Evolutionary conservation across 2,329 filamentous ascomycete genomes (phyloP).

Genomic region (Aspergillus sp.): DNA sequence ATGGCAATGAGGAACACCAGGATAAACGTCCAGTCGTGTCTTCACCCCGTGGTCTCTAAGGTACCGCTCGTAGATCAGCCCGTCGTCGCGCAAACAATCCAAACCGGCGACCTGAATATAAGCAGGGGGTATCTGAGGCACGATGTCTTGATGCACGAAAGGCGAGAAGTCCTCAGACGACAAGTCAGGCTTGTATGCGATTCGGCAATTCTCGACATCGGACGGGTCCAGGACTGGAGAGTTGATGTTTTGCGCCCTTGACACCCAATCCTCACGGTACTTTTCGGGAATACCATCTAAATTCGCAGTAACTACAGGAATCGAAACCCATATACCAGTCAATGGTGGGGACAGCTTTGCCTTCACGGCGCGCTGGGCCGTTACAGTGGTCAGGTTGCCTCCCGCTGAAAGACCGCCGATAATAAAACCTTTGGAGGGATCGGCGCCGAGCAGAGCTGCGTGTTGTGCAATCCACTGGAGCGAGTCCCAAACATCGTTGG

Average conservation of each 20-base stretch:
- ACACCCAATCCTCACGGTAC: constrained; percentile 3
- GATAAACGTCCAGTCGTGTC: constrained; percentile 8
- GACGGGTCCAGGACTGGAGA: background rate
- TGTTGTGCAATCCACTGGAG: constrained; percentile 10
- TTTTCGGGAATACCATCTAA: background rate
- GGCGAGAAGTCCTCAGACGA: constrained; percentile 4
- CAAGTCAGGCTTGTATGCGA: background rate
- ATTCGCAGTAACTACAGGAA: background rate
- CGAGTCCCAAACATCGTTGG: constrained; percentile 11
- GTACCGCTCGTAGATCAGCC: constrained; percentile 8
- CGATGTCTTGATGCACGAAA: constrained; percentile 2
- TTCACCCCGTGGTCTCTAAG: constrained; percentile 5
- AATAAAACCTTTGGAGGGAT: constrained; percentile 6
- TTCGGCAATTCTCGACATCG: background rate
- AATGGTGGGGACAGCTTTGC: constrained; percentile 6
- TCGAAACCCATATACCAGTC: constrained; percentile 6
- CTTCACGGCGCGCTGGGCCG: constrained; percentile 5
- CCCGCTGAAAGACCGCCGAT: constrained; percentile 7
- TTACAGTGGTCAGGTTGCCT: background rate
- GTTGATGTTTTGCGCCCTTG: background rate
- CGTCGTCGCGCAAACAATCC: constrained; percentile 11
- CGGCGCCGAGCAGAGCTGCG: constrained; percentile 6
- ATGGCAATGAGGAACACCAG: constrained; percentile 7
- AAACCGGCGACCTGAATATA: constrained; percentile 10
- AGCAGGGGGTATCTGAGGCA: background rate